Percentiles rank a stretch among this genome's conserved stretches.
These are phyloP conservation scores for Thecaphora frezii DNA, from an alignment of 1,284 basidiomycete genomes.

Conservation along the genomic window DNA sequence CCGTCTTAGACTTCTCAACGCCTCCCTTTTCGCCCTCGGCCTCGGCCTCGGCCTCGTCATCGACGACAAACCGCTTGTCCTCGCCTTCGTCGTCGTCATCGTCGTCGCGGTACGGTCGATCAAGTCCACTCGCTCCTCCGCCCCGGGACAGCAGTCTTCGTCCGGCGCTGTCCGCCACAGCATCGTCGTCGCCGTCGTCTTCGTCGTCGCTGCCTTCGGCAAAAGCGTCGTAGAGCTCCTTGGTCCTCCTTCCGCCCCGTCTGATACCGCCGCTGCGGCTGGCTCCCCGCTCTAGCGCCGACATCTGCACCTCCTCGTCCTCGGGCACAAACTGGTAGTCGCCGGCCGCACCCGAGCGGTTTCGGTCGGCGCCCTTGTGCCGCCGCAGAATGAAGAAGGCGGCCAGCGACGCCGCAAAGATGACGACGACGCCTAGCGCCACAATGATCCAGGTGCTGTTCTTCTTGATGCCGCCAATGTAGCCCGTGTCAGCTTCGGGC, in stretches of 20 bases:
- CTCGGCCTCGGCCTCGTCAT: constrained; percentile 13
- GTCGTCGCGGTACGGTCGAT: constrained; percentile 25
- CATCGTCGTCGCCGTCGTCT: constrained; percentile 36
- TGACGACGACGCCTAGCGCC: constrained; percentile 69
- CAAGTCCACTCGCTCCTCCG: neutral
- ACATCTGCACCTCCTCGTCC: constrained; percentile 66
- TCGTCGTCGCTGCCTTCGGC: constrained; percentile 57
- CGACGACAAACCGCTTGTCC: constrained; percentile 14
- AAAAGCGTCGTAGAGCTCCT: constrained; percentile 61
- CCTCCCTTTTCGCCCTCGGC: no score
- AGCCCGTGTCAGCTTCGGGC: constrained; percentile 72
- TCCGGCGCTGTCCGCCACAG: constrained; percentile 3
- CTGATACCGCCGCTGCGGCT: constrained; percentile 16
- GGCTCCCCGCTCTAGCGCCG: constrained; percentile 39
- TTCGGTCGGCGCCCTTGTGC: constrained; percentile 62
- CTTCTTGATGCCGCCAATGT: constrained; percentile 76
- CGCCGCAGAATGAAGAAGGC: constrained; percentile 66
- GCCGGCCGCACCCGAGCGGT: constrained; percentile 48
- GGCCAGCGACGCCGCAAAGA: constrained; percentile 72
- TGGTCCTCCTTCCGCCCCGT: constrained; percentile 35
- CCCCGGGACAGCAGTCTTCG: constrained; percentile 13
- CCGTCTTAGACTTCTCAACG: no score
- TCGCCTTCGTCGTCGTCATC: constrained; percentile 23
- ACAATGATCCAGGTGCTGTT: constrained; percentile 83
- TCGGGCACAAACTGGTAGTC: constrained; percentile 71